Evolutionary conservation across 345 rosid genomes (phyloP).

Genomic region (Eucalyptus sp.): DNA sequence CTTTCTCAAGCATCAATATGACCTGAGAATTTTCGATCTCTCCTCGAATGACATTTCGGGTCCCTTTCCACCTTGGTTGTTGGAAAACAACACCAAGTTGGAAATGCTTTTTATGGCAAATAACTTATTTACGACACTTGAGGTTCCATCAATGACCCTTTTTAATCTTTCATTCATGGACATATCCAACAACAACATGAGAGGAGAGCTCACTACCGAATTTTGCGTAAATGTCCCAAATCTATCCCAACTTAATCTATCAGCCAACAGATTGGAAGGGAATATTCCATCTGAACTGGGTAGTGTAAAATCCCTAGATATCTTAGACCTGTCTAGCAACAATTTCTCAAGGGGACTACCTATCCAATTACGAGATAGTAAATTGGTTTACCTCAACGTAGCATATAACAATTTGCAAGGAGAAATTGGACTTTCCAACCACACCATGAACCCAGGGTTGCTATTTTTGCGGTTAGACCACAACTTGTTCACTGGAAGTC

Average conservation of each 20-base stretch:
- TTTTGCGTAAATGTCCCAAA: background rate
- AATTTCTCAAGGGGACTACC: background rate
- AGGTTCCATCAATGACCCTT: background rate
- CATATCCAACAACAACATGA: background rate
- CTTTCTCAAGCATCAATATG: background rate
- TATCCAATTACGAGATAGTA: background rate
- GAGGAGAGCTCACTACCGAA: background rate
- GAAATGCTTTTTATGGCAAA: rapidly evolving
- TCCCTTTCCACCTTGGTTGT: background rate
- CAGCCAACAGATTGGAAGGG: background rate
- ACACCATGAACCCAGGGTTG: rapidly evolving
- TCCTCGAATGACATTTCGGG: background rate
- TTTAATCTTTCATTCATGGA: rapidly evolving
- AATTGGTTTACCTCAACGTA: rapidly evolving
- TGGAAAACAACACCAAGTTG: background rate
- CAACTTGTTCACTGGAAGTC: background rate
- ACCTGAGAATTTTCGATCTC: rapidly evolving
- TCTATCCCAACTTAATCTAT: rapidly evolving
- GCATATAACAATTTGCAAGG: background rate
- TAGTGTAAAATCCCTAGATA: rapidly evolving
- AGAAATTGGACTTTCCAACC: rapidly evolving
- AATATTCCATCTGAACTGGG: background rate
- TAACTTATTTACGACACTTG: background rate
- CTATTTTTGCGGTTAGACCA: rapidly evolving
- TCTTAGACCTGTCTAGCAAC: rapidly evolving